phyloP scores from a whole-genome alignment of 768 basidiomycete species.

The Boletus pseudo-olivaceus region DNA sequence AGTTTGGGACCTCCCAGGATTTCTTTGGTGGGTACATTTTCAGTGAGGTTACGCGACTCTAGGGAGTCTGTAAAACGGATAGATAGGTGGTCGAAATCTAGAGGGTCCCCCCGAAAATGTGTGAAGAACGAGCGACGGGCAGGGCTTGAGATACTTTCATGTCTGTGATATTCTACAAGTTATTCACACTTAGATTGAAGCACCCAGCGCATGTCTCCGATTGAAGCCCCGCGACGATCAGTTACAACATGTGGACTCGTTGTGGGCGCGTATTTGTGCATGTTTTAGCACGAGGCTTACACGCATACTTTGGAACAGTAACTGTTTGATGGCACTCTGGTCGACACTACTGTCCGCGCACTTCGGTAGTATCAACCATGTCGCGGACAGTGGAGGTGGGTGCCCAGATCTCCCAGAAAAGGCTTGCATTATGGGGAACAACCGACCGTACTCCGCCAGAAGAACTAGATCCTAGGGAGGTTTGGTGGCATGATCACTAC shows the following conservation, averaged over 20 bases:
- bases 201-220: slow-evolving; percentile 6
- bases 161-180: neutral
- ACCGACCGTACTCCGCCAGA: neutral
- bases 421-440: neutral
- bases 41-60: neutral
- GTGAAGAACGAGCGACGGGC: neutral
- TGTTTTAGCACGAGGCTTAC: slow-evolving; percentile 7
- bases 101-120: too few relatives aligned
- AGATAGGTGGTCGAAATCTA: too few relatives aligned
- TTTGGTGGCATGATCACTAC: slow-evolving; percentile 14
- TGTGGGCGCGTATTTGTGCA: slow-evolving; percentile 11
- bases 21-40: neutral
- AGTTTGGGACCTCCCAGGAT: neutral
- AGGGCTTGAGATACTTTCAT: neutral
- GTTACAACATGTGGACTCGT: neutral
- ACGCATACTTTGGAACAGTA: neutral
- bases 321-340: neutral
- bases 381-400: neutral
- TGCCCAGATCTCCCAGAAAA: neutral
- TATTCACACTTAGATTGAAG: neutral
- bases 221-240: neutral
- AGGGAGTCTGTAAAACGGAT: neutral
- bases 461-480: slow-evolving; percentile 5
- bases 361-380: neutral
- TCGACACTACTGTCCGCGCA: neutral